Conservation (phyloP, 345 rosid genomes). For the Toxicodendron radicans region DNA sequence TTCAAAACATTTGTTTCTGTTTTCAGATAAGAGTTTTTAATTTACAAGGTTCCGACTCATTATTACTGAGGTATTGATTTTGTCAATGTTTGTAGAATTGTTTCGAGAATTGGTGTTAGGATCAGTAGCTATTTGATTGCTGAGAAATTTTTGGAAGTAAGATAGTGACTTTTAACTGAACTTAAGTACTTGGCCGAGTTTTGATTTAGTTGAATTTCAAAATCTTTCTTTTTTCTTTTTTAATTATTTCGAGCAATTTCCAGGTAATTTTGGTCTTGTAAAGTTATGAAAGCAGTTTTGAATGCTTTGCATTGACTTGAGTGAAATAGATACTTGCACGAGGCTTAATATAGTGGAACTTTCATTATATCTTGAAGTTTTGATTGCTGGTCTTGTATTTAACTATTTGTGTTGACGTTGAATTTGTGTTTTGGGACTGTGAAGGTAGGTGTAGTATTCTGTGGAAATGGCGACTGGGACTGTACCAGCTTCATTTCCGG, state of each 20-base stretch:
- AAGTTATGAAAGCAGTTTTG: not conserved
- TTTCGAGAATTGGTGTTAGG: not conserved
- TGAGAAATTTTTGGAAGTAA: not conserved
- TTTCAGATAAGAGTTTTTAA: not conserved
- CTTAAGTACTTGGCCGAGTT: not conserved
- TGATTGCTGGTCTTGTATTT: not conserved
- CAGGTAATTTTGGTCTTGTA: conserved; percentile 7
- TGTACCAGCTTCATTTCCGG: conserved; percentile 65
- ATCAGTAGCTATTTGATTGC: conserved; percentile 9
- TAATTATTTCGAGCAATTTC: not conserved
- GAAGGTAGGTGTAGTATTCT: conserved; percentile 23
- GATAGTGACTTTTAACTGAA: not conserved
- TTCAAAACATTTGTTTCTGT: not conserved
- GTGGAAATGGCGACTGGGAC: conserved; percentile 74
- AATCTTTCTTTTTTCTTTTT: not conserved
- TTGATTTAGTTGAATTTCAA: not conserved
- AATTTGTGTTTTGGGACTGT: conserved; percentile 2
- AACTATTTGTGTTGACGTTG: not conserved
- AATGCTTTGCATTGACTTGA: conserved; percentile 5
- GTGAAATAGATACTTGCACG: not conserved
- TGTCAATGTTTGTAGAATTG: not conserved
- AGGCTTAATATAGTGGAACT: not conserved
- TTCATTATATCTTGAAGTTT: not conserved
- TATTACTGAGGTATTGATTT: not conserved
- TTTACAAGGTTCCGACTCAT: not conserved